A percentile compares a stretch with the other conserved stretches of the same genome.
Conservation (phyloP, 208 protist genomes). For the Novymonas esmeraldas region DNA sequence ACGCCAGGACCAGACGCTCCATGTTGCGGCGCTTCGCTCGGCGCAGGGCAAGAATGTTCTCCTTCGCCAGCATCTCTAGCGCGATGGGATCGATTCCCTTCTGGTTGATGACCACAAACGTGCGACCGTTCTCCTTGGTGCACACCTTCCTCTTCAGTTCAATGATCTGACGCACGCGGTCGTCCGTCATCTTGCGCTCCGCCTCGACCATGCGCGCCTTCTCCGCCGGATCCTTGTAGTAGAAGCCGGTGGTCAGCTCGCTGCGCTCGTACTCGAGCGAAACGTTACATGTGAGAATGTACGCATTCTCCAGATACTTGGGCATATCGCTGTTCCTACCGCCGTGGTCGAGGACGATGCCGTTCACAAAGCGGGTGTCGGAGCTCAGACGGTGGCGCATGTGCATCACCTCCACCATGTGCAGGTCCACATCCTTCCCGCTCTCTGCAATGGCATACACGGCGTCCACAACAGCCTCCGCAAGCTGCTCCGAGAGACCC, state of each 20-base stretch:
- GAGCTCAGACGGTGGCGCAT: slow-evolving; percentile 98
- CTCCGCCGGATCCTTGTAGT: slow-evolving; percentile 97
- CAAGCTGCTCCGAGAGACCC: slow-evolving; percentile 79
- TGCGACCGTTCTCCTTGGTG: slow-evolving; percentile 92
- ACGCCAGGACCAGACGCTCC: slow-evolving; percentile 97
- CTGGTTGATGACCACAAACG: slow-evolving; percentile 99
- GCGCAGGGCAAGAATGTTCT: slow-evolving; percentile 98
- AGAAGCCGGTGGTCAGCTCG: slow-evolving; percentile 98
- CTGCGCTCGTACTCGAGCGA: slow-evolving; percentile 99
- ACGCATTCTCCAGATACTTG: slow-evolving; percentile 96
- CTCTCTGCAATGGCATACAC: slow-evolving; percentile 87
- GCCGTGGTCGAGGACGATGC: slow-evolving; percentile 99
- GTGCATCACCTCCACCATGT: slow-evolving; percentile 99
- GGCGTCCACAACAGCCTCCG: slow-evolving; percentile 97
- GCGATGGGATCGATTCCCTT: slow-evolving; percentile 99
- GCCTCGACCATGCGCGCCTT: slow-evolving; percentile 97
- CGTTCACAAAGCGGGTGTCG: slow-evolving; percentile 98
- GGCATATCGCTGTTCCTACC: slow-evolving; percentile 99
- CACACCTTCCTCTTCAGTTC: slow-evolving; percentile 98
- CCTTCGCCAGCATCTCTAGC: slow-evolving; percentile 99
- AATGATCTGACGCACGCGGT: slow-evolving; percentile 98
- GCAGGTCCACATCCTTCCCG: slow-evolving; percentile 94
- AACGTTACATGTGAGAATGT: slow-evolving; percentile 99
- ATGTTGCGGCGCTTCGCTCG: slow-evolving; percentile 99
- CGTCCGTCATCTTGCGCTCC: slow-evolving; percentile 97